phyloP scores from a whole-genome alignment of 371 early-diverging fungal genomes.

The Mucor sp. region DNA sequence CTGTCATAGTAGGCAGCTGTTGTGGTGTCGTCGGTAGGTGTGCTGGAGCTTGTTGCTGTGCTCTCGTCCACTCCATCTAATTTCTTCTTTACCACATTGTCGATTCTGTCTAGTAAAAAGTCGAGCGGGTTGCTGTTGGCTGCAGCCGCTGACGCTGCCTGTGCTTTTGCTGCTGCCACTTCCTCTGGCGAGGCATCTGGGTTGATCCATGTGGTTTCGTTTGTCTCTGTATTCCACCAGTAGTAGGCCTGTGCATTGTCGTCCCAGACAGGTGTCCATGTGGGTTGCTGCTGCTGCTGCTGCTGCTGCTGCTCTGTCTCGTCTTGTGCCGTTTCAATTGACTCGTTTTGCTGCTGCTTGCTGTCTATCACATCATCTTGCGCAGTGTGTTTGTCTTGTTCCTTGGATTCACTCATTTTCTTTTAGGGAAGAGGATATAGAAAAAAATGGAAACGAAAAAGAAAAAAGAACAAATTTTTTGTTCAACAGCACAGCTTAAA shows the following conservation, averaged over 20 bases:
- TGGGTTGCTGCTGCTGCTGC: slow-evolving; percentile 2
- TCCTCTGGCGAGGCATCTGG: slow-evolving; percentile 14
- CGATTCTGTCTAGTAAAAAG: slow-evolving; percentile 46
- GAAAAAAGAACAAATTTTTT: not conserved
- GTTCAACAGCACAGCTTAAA: not conserved
- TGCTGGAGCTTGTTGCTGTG: not conserved
- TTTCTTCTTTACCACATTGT: slow-evolving; percentile 35
- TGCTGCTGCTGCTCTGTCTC: not conserved
- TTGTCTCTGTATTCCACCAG: slow-evolving; percentile 64
- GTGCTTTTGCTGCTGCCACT: not conserved
- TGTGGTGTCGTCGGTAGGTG: not conserved
- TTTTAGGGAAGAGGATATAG: not conserved
- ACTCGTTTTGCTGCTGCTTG: not conserved
- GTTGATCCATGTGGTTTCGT: slow-evolving; percentile 61
- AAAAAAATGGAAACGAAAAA: not conserved
- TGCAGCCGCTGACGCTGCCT: not conserved
- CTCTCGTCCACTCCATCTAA: slow-evolving; percentile 23
- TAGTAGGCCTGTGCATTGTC: slow-evolving; percentile 53
- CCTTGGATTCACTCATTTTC: not conserved
- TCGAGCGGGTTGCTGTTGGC: slow-evolving; percentile 27
- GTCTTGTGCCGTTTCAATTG: not conserved
- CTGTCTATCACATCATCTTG: not conserved
- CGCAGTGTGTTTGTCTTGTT: not conserved
- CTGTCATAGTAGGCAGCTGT: not conserved
- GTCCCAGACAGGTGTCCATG: slow-evolving; percentile 63